Conservation (phyloP, 2,329 filamentous ascomycete genomes). For the Neonectria sp. region DNA sequence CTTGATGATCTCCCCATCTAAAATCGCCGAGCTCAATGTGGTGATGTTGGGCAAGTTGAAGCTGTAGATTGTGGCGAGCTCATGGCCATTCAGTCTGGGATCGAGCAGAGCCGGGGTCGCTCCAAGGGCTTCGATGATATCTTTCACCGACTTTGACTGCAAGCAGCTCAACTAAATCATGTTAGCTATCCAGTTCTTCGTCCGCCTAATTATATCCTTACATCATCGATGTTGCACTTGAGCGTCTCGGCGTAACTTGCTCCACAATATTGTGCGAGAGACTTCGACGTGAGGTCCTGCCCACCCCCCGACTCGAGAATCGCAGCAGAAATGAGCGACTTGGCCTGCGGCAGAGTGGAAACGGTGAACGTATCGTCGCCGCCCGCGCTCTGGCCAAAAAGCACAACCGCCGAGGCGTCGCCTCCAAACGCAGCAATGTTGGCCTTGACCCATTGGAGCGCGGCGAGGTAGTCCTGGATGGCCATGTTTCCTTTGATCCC, state of each 20-base stretch:
- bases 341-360: constrained; percentile 28
- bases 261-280: constrained; percentile 28
- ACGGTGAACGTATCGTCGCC: constrained; percentile 27
- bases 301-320: constrained; percentile 36
- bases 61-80: constrained; percentile 11
- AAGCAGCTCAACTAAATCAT: constrained; percentile 13
- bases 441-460: constrained; percentile 31
- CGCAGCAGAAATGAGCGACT: constrained; percentile 19
- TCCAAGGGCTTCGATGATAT: constrained; percentile 19
- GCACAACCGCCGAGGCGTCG: constrained; percentile 57
- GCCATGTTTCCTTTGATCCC: constrained; percentile 38
- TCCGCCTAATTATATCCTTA: background rate
- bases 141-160: constrained; percentile 25
- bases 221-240: constrained; percentile 25
- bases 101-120: constrained; percentile 24
- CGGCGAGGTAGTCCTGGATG: constrained; percentile 32
- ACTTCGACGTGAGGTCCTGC: constrained; percentile 14
- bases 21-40: constrained; percentile 16
- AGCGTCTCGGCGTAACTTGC: constrained; percentile 32
- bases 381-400: constrained; percentile 38
- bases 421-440: constrained; percentile 54
- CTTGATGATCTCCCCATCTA: constrained; percentile 29
- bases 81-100: constrained; percentile 8
- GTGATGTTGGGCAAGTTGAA: constrained; percentile 34
- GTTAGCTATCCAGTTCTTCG: background rate